Evolutionary conservation across 2,329 filamentous ascomycete species (phyloP).

Genomic region (Sporothrix pallida): DNA sequence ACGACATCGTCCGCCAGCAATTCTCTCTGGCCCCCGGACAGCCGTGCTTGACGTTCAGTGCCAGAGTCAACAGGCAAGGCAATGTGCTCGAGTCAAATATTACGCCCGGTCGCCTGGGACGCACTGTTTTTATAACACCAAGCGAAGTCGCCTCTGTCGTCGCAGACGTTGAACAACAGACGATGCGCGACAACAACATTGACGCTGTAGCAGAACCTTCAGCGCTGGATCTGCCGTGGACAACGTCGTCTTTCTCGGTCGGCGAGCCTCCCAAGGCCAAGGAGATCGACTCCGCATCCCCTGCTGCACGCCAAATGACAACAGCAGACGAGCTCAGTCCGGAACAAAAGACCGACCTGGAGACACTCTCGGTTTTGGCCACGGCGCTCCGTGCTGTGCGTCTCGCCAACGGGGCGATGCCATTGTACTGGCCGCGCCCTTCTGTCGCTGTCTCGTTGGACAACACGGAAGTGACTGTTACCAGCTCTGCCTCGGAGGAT

Average conservation of each 20-base stretch:
- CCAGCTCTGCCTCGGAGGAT: background rate
- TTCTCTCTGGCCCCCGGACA: slow-evolving; percentile 61
- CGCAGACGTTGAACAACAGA: slow-evolving; percentile 28
- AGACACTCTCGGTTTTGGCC: slow-evolving; percentile 55
- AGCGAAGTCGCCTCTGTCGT: slow-evolving; percentile 55
- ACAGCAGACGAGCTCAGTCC: slow-evolving; percentile 51
- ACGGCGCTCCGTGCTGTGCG: slow-evolving; percentile 52
- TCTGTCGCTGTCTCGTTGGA: slow-evolving; percentile 53
- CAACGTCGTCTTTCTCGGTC: slow-evolving; percentile 43
- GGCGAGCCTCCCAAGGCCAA: slow-evolving; percentile 42
- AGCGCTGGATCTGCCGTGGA: slow-evolving; percentile 28
- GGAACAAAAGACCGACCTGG: slow-evolving; percentile 53
- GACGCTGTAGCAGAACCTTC: slow-evolving; percentile 1
- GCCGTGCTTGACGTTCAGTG: slow-evolving; percentile 67
- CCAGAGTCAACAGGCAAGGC: slow-evolving; percentile 59
- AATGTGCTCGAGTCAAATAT: slow-evolving; percentile 61
- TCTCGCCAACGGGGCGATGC: slow-evolving; percentile 56
- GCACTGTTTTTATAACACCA: slow-evolving; percentile 63
- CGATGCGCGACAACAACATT: slow-evolving; percentile 19
- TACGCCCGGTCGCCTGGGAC: slow-evolving; percentile 56
- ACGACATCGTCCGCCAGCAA: slow-evolving; percentile 52
- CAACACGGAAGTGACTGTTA: slow-evolving; percentile 37
- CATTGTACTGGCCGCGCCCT: slow-evolving; percentile 53
- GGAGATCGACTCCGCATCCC: slow-evolving; percentile 36
- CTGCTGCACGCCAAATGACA: slow-evolving; percentile 46